phyloP scores from a whole-genome alignment of 2,329 filamentous ascomycete genomes.

The Fusarium albosuccineum region DNA sequence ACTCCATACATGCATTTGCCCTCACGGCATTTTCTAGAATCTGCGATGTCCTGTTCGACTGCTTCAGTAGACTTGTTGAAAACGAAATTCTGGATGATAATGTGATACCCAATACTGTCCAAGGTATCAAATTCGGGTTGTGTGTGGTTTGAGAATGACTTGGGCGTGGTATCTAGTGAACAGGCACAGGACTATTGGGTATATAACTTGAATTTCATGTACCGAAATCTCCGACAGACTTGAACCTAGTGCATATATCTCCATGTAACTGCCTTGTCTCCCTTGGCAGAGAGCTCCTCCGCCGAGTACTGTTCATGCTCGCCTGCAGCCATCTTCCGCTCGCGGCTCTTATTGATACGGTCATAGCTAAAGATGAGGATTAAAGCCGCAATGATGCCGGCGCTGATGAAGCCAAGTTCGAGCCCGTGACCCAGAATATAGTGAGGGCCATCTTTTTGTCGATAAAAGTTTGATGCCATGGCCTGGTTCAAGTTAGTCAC shows the following conservation, averaged over 20 bases:
- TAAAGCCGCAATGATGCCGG: constrained; percentile 60
- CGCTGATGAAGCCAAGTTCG: constrained; percentile 63
- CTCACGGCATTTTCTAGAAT: constrained; percentile 17
- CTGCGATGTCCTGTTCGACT: constrained; percentile 5
- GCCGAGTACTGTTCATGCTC: constrained; percentile 56
- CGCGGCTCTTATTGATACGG: constrained; percentile 70
- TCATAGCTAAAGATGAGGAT: constrained; percentile 65
- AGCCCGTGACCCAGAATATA: constrained; percentile 65
- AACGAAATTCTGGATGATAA: background rate
- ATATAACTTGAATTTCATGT: background rate
- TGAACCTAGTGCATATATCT: constrained; percentile 65
- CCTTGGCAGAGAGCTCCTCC: constrained; percentile 68
- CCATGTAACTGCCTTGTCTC: constrained; percentile 73
- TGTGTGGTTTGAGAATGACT: background rate
- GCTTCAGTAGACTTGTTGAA: background rate
- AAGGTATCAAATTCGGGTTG: background rate
- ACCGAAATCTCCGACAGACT: background rate
- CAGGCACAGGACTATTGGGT: too few species aligned
- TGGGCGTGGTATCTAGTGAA: too few species aligned
- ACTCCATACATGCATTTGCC: constrained; percentile 21
- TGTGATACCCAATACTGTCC: background rate
- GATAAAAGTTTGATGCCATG: constrained; percentile 80
- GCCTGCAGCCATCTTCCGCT: constrained; percentile 57
- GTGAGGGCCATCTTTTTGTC: constrained; percentile 61
- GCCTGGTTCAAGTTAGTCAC: constrained; percentile 54